Conservation (phyloP, 805 yeast species). For the Cyberlindnera subsufficiens region DNA sequence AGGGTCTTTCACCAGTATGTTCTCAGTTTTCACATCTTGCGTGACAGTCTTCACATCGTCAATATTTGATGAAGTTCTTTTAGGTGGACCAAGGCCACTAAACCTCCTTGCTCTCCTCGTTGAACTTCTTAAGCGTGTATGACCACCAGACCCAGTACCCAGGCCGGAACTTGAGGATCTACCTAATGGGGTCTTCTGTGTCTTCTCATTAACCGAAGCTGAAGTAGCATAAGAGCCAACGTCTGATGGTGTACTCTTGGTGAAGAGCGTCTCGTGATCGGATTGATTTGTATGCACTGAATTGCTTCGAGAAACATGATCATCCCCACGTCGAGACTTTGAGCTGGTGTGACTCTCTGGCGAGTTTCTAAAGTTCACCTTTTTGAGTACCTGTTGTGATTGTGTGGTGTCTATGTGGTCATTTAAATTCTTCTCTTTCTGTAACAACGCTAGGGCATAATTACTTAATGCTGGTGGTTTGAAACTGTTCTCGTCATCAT, state of each 20-base stretch:
- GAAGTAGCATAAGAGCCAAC: constrained; percentile 12
- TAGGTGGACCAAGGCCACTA: constrained; percentile 30
- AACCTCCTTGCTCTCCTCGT: constrained; percentile 25
- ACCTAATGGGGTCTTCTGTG: constrained; percentile 18
- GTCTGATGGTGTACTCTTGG: constrained; percentile 11
- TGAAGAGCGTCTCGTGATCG: constrained; percentile 20
- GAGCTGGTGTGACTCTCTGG: constrained; percentile 5
- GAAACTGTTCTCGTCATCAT: constrained; percentile 42
- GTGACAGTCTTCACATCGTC: constrained; percentile 1
- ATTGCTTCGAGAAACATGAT: constrained; percentile 6
- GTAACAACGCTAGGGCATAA: constrained; percentile 48
- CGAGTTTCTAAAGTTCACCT: constrained; percentile 20
- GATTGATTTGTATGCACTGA: constrained; percentile 15
- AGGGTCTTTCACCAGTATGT: constrained; percentile 19
- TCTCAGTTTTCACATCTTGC: constrained; percentile 9
- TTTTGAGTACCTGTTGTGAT: constrained; percentile 11
- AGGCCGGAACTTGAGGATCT: constrained; percentile 9
- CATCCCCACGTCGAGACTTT: constrained; percentile 10
- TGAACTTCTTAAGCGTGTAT: constrained; percentile 22
- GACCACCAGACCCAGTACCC: constrained; percentile 11
- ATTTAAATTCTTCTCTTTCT: constrained; percentile 24
- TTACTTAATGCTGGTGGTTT: constrained; percentile 57
- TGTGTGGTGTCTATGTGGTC: constrained; percentile 2
- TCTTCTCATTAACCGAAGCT: constrained; percentile 8
- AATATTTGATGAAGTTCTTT: constrained; percentile 21